Evolutionary conservation across 805 yeast genomes (phyloP), one percentile per base, ranked within the genome.

Genomic region (Saccharomyces jurei): DNA sequence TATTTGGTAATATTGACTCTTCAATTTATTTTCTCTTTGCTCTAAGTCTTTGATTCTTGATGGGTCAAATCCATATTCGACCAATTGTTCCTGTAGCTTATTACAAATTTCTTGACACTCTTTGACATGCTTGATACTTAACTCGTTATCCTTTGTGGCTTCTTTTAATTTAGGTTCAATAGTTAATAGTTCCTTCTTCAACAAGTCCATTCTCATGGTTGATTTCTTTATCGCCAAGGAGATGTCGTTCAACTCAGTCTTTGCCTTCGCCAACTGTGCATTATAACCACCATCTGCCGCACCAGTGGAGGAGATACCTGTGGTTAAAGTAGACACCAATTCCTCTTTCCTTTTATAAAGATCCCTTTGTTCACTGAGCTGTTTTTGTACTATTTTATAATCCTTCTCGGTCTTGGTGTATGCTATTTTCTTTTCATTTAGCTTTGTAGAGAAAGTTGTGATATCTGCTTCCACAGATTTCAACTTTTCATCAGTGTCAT

Each of bases 291-390:
- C 84, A 62, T 84, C 86, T 0, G 84, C 74, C 36, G 74, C 77
- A 53, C 95, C 96, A 56, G 81, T 83, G 0, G 95, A 81, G 0
- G 96, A 87, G n/a, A 91, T 83, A 62, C 97, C 97, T 0, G 96
- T 89, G 0, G 90, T 83, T 46, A 91, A 74, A 0, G 95, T 84
- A 0, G 94, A 86, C 9, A 89, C 71, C 10, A 91, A 75, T 57
- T 91, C 97, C 62, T 88, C 92, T 60, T 87, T 88, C 56, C 75
- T 77, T 32, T 75, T 73, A 49, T 79, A 75, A 13, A 76, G 75
- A 4, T 71, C 74, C 56, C 81, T 83, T 53, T 82, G 59, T 0
- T 66, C 63, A 2, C 69, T 72, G 25, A 86, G 71, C n/a, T 71
- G 64, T 0, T 63, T 65, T 50, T 81, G 82, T 10, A 81, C 68